A percentile compares a stretch with the other conserved stretches of the same genome.
Conservation (phyloP, 2,329 filamentous ascomycete genomes). For the Venturia pyrina region DNA sequence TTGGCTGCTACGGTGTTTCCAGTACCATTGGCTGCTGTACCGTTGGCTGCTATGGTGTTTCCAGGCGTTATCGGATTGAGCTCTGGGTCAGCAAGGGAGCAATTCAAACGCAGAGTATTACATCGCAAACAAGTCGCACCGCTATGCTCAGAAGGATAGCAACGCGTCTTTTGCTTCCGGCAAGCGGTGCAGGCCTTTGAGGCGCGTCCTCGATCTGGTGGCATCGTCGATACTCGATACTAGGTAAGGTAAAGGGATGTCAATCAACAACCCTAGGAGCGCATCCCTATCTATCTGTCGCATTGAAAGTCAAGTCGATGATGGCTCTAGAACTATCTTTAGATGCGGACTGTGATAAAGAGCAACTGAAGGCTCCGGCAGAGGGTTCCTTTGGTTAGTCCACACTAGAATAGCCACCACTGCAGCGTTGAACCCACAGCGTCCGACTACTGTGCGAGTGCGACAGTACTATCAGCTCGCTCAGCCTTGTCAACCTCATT, state of each 20-base stretch:
- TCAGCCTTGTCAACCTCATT: background rate
- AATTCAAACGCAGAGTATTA: conserved; percentile 25
- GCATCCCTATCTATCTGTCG: background rate
- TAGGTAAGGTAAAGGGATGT: no score
- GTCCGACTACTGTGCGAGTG: no score
- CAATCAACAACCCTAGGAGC: background rate
- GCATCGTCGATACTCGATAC: conserved; percentile 15
- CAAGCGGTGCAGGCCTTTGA: conserved; percentile 29
- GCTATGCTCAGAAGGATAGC: conserved; percentile 25
- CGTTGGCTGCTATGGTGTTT: background rate
- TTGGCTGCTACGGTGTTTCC: background rate
- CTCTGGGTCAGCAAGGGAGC: conserved; percentile 21
- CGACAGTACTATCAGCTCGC: background rate
- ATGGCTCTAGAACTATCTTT: background rate
- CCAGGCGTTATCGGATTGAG: background rate
- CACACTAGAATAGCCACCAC: no score
- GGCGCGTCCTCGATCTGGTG: conserved; percentile 20
- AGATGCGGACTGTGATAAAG: no score
- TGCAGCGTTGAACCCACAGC: no score
- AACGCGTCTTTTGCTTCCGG: conserved; percentile 33
- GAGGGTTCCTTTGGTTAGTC: no score
- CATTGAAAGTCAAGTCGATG: background rate
- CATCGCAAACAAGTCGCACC: conserved; percentile 29
- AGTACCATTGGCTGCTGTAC: no score
- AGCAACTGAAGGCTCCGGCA: no score